Conservation (phyloP, 148 eudicot species). For the Spergularia marina region DNA sequence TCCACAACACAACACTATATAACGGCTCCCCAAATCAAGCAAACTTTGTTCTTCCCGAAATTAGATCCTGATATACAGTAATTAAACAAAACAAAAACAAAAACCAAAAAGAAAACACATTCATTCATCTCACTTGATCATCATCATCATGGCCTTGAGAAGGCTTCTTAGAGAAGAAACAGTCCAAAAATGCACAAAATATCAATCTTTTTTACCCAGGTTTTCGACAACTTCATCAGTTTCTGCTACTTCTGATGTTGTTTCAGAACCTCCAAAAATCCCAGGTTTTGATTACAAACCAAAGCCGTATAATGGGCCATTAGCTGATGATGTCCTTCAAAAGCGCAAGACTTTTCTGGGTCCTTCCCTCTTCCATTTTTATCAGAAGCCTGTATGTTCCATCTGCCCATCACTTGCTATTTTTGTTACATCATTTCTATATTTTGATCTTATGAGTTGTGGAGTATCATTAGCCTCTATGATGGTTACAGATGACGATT, state of each 20-base stretch:
- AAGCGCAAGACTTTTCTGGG: conserved; percentile 86
- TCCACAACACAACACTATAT: too few species aligned
- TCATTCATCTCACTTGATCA: too few species aligned
- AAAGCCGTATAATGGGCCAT: conserved; percentile 62
- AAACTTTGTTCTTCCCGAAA: too few species aligned
- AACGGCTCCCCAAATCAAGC: too few species aligned
- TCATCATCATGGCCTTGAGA: conserved; percentile 14
- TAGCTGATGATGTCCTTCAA: conserved; percentile 59
- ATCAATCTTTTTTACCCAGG: background rate
- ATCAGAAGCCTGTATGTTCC: conserved; percentile 74
- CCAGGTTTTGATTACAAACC: conserved; percentile 76
- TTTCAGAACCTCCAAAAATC: conserved; percentile 48
- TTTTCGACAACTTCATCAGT: conserved; percentile 18
- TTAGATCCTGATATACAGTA: too few species aligned
- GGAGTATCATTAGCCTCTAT: background rate
- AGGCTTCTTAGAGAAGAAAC: conserved; percentile 13
- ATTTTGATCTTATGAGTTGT: background rate
- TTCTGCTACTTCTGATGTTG: background rate
- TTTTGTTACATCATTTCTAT: too few species aligned
- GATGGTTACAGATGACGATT: too few species aligned
- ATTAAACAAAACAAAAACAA: too few species aligned
- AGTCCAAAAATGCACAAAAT: conserved; percentile 16
- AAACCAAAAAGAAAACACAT: too few species aligned
- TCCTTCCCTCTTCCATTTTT: conserved; percentile 78
- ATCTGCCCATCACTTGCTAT: background rate